A percentile compares a stretch with the other conserved stretches of the same genome.
phyloP scores from a whole-genome alignment of 495 filamentous ascomycete species.

The Immersiella caudata region DNA sequence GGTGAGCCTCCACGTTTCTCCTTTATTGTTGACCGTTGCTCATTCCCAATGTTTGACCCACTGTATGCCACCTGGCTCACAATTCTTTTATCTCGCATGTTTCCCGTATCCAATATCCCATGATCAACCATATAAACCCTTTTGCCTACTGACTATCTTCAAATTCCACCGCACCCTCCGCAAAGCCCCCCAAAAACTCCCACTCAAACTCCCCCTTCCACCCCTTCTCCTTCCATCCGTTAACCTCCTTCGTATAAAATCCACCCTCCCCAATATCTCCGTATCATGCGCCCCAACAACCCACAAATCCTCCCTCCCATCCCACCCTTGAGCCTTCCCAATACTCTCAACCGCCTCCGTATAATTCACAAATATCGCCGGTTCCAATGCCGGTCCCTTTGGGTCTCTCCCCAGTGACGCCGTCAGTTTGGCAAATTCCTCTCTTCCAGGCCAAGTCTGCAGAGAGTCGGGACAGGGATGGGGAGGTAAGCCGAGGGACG shows the following conservation, averaged over 20 bases:
- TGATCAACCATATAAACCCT: background rate
- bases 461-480: constrained; percentile 48
- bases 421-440: constrained; percentile 23
- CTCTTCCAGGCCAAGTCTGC: constrained; percentile 37
- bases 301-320: constrained; percentile 52
- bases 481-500: constrained; percentile 52
- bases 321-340: constrained; percentile 46
- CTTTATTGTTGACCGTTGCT: too few species aligned
- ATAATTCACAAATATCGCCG: constrained; percentile 26
- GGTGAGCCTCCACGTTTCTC: too few species aligned
- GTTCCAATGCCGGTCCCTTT: background rate
- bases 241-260: constrained; percentile 53
- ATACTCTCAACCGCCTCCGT: constrained; percentile 40
- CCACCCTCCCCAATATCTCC: constrained; percentile 43
- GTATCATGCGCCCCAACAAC: constrained; percentile 56
- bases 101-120: too few species aligned
- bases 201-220: constrained; percentile 52
- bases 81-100: too few species aligned
- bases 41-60: too few species aligned
- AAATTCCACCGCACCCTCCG: background rate
- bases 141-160: background rate
- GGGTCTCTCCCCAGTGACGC: constrained; percentile 41
- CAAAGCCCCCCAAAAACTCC: constrained; percentile 57
- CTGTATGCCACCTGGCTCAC: too few species aligned
- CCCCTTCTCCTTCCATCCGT: constrained; percentile 51